These are phyloP conservation scores for Gloeophyllum trabeum DNA, from an alignment of 768 basidiomycete species.

Conservation along the genomic window DNA sequence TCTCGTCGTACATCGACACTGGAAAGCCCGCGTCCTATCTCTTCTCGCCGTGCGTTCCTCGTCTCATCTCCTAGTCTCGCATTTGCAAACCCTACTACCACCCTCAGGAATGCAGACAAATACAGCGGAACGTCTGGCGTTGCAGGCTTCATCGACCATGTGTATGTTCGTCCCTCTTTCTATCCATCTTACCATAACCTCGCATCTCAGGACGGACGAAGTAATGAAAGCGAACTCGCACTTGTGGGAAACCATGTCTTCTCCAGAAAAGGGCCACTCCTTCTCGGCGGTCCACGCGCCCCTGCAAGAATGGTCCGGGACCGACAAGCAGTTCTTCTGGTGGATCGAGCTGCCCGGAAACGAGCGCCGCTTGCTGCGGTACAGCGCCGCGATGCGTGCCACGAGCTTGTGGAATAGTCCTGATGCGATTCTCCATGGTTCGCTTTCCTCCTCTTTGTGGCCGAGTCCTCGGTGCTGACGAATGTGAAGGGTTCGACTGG, in stretches of 20 bases:
- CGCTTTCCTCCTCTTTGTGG: slow-evolving; percentile 8
- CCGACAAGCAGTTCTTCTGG: background rate
- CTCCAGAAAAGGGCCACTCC: background rate
- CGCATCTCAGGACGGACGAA: slow-evolving; percentile 9
- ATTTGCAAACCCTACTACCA: no score
- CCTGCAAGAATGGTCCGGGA: background rate
- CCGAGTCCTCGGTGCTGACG: no score
- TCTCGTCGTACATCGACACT: slow-evolving; percentile 24
- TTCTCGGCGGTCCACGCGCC: background rate
- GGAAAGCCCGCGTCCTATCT: slow-evolving; percentile 15
- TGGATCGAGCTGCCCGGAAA: slow-evolving; percentile 3
- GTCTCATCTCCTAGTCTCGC: no score
- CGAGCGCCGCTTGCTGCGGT: background rate
- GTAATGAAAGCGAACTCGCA: background rate
- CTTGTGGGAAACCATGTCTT: background rate
- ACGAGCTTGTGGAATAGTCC: background rate
- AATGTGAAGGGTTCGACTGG: slow-evolving; percentile 24
- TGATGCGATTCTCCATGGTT: slow-evolving; percentile 28
- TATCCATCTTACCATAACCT: background rate
- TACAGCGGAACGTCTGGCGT: slow-evolving; percentile 9
- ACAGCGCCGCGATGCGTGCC: slow-evolving; percentile 2
- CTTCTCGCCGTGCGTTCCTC: no score
- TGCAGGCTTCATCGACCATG: slow-evolving; percentile 11
- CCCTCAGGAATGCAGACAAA: slow-evolving; percentile 2
- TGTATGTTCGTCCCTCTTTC: slow-evolving; percentile 4